A percentile compares a stretch with the other conserved stretches of the same genome.
These are phyloP conservation scores for Cytospora piceae DNA, from an alignment of 2,329 filamentous ascomycete species.

Conservation along the genomic window DNA sequence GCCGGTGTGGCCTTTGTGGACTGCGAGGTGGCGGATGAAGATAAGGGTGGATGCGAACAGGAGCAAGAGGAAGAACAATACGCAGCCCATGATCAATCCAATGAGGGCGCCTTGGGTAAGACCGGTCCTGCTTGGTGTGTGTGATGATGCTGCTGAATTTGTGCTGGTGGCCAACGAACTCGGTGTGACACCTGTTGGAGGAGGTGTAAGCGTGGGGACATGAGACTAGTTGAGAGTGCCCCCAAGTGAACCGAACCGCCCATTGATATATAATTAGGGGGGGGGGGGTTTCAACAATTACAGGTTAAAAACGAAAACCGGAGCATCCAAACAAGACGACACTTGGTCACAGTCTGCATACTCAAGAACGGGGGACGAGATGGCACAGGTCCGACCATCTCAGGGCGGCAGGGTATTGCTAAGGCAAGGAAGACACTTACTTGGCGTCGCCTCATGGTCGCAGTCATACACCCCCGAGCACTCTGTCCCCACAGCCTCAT, in stretches of 20 bases:
- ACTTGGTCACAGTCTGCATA: too few relatives aligned
- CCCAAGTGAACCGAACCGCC: too few relatives aligned
- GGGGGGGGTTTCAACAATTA: too few relatives aligned
- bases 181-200: slow-evolving; percentile 4
- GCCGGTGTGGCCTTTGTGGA: slow-evolving; percentile 2
- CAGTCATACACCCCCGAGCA: slow-evolving; percentile 41
- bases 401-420: too few relatives aligned
- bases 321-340: too few relatives aligned
- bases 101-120: slow-evolving; percentile 1
- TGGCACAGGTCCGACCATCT: too few relatives aligned
- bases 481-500: slow-evolving; percentile 32
- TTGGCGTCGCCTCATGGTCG: slow-evolving; percentile 35
- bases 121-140: not conserved
- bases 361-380: too few relatives aligned
- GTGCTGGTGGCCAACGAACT: not conserved
- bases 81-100: not conserved
- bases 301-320: too few relatives aligned
- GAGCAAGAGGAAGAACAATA: not conserved
- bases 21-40: not conserved
- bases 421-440: slow-evolving; percentile 31
- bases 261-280: too few relatives aligned
- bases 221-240: not conserved
- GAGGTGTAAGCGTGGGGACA: slow-evolving; percentile 15
- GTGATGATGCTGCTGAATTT: not conserved
- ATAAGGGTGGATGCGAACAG: not conserved